A percentile compares a stretch with the other conserved stretches of the same genome.
Conservation (phyloP, 441 rosid genomes). For the Arabidopsis hybrid region DNA sequence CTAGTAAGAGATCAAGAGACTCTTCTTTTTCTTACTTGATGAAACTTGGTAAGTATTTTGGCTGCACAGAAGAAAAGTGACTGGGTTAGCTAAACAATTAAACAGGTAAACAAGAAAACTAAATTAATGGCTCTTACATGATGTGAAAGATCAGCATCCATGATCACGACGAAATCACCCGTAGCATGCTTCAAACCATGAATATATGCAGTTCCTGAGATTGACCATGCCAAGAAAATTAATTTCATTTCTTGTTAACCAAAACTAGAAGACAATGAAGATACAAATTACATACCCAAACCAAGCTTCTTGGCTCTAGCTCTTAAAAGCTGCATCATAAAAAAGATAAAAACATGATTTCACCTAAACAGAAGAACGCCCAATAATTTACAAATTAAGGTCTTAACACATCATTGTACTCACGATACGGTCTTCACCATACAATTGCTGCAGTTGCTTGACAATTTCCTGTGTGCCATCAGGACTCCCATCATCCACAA, state of each 20-base stretch:
- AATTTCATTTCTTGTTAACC: background rate
- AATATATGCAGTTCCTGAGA: slow-evolving; percentile 88
- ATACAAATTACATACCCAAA: slow-evolving; percentile 60
- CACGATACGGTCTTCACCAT: slow-evolving; percentile 87
- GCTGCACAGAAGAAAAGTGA: slow-evolving; percentile 64
- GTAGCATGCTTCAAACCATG: slow-evolving; percentile 95
- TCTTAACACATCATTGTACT: slow-evolving; percentile 40
- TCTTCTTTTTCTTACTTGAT: slow-evolving; percentile 73
- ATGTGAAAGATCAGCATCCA: slow-evolving; percentile 99
- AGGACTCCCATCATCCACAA: slow-evolving; percentile 99
- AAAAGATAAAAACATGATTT: slow-evolving; percentile 17
- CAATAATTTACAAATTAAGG: background rate
- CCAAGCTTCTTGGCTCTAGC: slow-evolving; percentile 96
- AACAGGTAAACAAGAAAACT: slow-evolving; percentile 3
- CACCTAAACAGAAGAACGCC: slow-evolving; percentile 12
- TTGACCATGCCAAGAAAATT: slow-evolving; percentile 33
- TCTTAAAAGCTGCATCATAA: slow-evolving; percentile 71
- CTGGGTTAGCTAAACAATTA: slow-evolving; percentile 19
- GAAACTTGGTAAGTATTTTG: slow-evolving; percentile 91
- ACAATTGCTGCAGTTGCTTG: slow-evolving; percentile 78
- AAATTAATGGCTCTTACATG: slow-evolving; percentile 65
- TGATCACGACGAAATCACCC: slow-evolving; percentile 90
- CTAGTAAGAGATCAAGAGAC: slow-evolving; percentile 22
- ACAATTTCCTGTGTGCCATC: slow-evolving; percentile 96
- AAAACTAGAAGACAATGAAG: slow-evolving; percentile 17